Base-by-base conservation (phyloP, 148 eudicot genomes). In the Linanthus parryae region DNA sequence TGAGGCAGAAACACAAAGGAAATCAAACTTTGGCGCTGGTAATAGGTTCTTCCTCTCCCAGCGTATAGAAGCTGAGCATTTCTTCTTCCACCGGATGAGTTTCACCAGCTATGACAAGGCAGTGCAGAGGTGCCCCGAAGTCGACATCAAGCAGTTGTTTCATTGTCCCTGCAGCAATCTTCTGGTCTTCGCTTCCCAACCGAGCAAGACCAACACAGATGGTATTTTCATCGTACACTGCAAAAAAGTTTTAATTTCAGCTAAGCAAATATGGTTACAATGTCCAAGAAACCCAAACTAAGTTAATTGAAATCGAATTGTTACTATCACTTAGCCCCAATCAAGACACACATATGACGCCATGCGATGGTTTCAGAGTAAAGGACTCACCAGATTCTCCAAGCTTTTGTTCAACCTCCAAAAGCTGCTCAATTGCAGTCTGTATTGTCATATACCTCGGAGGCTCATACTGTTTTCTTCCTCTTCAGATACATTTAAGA, bases 381-480 rank as follows among this genome's bases (percentile, higher is more conserved):
- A n/a, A 7, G 24, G 34, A 56, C 68, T 14, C 58, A 87, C 96
- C 98, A 37, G 80, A 59, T 73, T 78, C 90, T 50, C 74, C 75
- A 21, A 69, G 77, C 35, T 36, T 66, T 64, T 75, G 75, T 58
- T 71, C 98, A 63, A 87, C 90, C 75, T 92, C 98, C 40, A 92
- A 79, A 44, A 92, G 94, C 59, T 92, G 98, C 59, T 87, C 98
- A 27, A 92, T 77, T 48, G 96, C 98, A 41, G 75, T 82, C 48
- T 54, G 67, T 46, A 87, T 69, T 11, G 86, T 72, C 96, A 92
- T 92, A 68, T 70, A 92, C 69, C 85, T 84, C 25, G 98, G 94
- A 28, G 94, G 94, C 62, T 87, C 98, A 54, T 92, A 92, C 36
- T 70, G 61, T 68, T 91, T 91, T 68, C 64, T 86, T 29, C 97